Percentiles rank a stretch among this genome's conserved stretches.
These are phyloP conservation scores for Pseudisothecium myosuroides DNA, from an alignment of 225 moss, liverwort and hornwort species.

Conservation along the genomic window DNA sequence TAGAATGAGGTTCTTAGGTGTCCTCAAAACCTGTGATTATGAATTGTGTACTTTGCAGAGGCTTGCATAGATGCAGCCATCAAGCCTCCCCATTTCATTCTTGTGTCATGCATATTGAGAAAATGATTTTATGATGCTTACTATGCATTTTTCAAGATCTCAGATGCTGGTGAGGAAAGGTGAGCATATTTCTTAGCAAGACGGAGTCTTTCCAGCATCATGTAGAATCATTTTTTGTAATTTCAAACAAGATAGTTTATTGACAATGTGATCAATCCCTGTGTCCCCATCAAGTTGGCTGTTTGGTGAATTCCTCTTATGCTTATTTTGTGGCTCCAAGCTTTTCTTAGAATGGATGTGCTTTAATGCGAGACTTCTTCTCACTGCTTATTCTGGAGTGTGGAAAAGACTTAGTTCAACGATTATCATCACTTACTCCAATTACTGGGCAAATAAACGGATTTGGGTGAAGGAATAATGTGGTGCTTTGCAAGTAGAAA, in stretches of 20 bases:
- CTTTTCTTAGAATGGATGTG: not conserved
- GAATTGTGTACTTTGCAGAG: constrained; percentile 5
- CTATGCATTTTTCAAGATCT: not conserved
- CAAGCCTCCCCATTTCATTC: not conserved
- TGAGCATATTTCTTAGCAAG: not conserved
- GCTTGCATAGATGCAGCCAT: not conserved
- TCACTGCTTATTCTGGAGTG: not conserved
- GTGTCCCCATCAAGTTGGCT: not conserved
- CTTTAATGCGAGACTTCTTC: not conserved
- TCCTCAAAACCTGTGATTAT: constrained; percentile 9
- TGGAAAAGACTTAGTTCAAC: not conserved
- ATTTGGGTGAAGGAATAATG: not conserved
- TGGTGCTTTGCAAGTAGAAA: not conserved
- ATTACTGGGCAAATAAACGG: fast-evolving
- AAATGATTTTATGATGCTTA: not conserved
- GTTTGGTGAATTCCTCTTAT: not conserved
- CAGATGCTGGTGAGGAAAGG: not conserved
- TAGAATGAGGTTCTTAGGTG: not conserved
- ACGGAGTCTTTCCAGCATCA: not conserved
- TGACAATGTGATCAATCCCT: not conserved
- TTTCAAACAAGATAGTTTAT: not conserved
- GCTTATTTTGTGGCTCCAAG: not conserved
- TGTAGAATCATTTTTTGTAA: not conserved
- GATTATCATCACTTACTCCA: not conserved
- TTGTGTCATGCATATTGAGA: not conserved